Evolutionary conservation across 257 asterid species (phyloP).

Genomic region (Ajuga chamaepitys): DNA sequence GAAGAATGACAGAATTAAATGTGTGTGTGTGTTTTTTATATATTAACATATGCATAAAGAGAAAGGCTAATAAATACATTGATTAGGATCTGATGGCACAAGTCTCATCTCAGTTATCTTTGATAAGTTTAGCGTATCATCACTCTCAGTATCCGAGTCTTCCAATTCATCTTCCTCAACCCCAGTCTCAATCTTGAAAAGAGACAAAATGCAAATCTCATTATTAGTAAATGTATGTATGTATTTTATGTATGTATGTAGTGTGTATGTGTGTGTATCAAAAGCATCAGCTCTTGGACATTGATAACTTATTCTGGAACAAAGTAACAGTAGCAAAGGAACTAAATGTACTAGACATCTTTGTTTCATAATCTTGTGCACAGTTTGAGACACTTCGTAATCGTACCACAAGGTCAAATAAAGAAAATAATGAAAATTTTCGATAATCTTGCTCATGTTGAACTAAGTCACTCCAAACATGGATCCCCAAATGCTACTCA

Average conservation of each 20-base stretch:
- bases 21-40: too few relatives aligned
- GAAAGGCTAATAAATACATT: slow-evolving; percentile 28
- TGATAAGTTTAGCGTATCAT: slow-evolving; percentile 43
- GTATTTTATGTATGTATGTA: too few relatives aligned
- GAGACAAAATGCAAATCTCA: slow-evolving; percentile 3
- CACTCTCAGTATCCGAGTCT: slow-evolving; percentile 59
- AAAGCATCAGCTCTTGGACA: not conserved
- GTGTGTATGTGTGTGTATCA: too few relatives aligned
- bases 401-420: not conserved
- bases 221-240: not conserved
- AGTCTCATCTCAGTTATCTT: slow-evolving; percentile 87
- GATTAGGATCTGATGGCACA: slow-evolving; percentile 77
- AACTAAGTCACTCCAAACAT: not conserved
- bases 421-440: not conserved
- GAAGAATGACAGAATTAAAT: not conserved
- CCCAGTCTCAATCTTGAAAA: slow-evolving; percentile 68
- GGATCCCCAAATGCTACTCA: not conserved
- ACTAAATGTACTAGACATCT: not conserved
- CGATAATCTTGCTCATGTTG: not conserved
- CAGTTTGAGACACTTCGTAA: not conserved
- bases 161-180: slow-evolving; percentile 62
- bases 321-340: not conserved
- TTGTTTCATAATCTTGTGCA: not conserved
- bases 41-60: too few relatives aligned
- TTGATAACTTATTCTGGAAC: not conserved